Evolutionary conservation across 1,284 basidiomycete genomes (phyloP).

Genomic region (Apiotrichum sp.): DNA sequence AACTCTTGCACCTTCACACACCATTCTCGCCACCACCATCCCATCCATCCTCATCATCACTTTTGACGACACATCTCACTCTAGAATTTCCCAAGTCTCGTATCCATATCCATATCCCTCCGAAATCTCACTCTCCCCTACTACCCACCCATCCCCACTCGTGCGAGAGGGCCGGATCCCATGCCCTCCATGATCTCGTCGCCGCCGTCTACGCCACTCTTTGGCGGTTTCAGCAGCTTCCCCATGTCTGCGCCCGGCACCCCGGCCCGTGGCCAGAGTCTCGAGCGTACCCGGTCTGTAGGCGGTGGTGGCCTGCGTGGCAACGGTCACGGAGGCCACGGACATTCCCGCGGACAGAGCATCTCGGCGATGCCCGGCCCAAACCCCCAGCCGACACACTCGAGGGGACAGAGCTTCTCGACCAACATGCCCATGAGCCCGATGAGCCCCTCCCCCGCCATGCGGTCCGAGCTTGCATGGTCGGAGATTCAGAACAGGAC

Average conservation of each 20-base stretch:
- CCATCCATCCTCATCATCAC: not conserved
- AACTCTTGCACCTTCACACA: no score
- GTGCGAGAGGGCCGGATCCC: no score
- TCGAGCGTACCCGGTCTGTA: slow-evolving; percentile 11
- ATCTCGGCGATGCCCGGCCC: not conserved
- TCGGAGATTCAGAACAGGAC: slow-evolving; percentile 24
- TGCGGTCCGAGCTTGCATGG: slow-evolving; percentile 17
- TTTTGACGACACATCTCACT: not conserved
- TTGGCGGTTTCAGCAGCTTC: not conserved
- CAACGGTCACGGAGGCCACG: not conserved
- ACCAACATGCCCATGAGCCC: not conserved
- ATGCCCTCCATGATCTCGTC: not conserved
- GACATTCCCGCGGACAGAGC: not conserved
- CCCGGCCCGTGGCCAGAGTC: not conserved
- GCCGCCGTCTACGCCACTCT: not conserved
- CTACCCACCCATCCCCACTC: no score
- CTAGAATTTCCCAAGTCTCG: no score
- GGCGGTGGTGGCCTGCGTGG: not conserved
- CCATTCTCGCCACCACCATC: not conserved
- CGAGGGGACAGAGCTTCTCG: slow-evolving; percentile 8
- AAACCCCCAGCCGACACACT: slow-evolving; percentile 1
- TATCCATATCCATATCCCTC: not conserved
- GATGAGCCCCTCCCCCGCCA: slow-evolving; percentile 1
- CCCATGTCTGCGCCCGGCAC: not conserved
- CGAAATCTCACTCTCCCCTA: not conserved